phyloP scores from a whole-genome alignment of 345 rosid species.

The Turnera subulata region DNA sequence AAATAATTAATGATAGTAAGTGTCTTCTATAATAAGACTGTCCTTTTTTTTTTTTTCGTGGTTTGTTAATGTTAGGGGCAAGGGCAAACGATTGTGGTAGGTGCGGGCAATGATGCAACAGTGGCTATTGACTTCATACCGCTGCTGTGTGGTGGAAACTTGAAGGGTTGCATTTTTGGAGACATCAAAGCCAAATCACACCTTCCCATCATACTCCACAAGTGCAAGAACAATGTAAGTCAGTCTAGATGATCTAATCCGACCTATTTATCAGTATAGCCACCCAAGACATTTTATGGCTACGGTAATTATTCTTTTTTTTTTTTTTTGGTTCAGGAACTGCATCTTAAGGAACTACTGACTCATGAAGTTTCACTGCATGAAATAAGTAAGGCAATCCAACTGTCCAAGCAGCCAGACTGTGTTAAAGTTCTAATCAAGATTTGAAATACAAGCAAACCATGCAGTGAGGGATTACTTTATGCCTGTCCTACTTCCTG shows the following conservation, averaged over 20 bases:
- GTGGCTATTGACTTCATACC: constrained; percentile 19
- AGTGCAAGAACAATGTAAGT: constrained; percentile 42
- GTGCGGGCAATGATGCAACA: constrained; percentile 26
- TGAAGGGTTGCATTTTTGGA: constrained; percentile 53
- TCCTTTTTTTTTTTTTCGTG: not conserved
- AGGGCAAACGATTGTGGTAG: constrained; percentile 41
- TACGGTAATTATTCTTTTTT: no score
- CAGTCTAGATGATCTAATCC: no score
- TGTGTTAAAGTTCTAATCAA: constrained; percentile 36
- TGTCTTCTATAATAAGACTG: no score
- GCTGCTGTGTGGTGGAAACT: constrained; percentile 41
- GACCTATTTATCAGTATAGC: no score
- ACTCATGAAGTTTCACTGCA: constrained; percentile 43
- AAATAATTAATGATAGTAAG: no score
- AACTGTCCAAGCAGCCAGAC: constrained; percentile 24
- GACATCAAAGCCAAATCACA: constrained; percentile 53
- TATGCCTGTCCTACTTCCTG: no score
- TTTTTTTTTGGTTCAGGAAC: constrained; percentile 21
- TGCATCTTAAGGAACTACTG: constrained; percentile 43
- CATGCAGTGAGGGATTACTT: no score
- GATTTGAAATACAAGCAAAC: no score
- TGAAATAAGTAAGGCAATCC: constrained; percentile 38
- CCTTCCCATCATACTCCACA: constrained; percentile 38
- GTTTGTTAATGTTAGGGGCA: constrained; percentile 27
- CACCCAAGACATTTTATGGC: no score